A percentile compares a stretch with the other conserved stretches of the same genome.
Evolutionary conservation across 2,329 filamentous ascomycete species (phyloP).

Genomic region (Pseudogymnoascus sp.): DNA sequence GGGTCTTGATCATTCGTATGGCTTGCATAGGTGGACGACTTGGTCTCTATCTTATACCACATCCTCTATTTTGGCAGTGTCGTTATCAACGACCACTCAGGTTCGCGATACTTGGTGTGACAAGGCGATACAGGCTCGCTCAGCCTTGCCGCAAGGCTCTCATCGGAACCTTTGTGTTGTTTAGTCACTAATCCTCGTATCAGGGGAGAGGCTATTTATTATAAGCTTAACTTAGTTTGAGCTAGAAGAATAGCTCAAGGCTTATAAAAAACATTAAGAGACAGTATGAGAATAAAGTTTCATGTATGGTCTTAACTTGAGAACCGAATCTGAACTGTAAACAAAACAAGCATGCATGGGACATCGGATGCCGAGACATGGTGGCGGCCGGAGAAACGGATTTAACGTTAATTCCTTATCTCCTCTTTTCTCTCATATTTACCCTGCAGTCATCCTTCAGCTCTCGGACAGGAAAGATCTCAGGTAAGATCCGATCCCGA

Average conservation of each 20-base stretch:
- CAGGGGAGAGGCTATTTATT: background rate
- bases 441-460: background rate
- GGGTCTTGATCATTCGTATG: no score
- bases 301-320: background rate
- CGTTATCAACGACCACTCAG: no score
- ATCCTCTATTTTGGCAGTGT: no score
- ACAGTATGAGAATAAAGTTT: background rate
- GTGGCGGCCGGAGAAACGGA: background rate
- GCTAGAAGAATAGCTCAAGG: background rate
- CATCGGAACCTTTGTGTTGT: background rate
- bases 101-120: no score
- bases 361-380: background rate
- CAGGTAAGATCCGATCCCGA: background rate
- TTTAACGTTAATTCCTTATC: background rate
- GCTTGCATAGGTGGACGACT: no score
- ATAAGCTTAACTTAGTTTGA: background rate
- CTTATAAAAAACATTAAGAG: background rate
- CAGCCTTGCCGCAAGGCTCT: background rate
- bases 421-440: constrained; percentile 8
- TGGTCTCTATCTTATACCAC: no score
- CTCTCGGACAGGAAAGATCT: background rate
- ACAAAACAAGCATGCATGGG: background rate
- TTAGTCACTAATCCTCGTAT: background rate
- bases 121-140: background rate
- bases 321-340: background rate